Base-by-base conservation (phyloP, 768 basidiomycete species). In the Suillus brevipes region DNA sequence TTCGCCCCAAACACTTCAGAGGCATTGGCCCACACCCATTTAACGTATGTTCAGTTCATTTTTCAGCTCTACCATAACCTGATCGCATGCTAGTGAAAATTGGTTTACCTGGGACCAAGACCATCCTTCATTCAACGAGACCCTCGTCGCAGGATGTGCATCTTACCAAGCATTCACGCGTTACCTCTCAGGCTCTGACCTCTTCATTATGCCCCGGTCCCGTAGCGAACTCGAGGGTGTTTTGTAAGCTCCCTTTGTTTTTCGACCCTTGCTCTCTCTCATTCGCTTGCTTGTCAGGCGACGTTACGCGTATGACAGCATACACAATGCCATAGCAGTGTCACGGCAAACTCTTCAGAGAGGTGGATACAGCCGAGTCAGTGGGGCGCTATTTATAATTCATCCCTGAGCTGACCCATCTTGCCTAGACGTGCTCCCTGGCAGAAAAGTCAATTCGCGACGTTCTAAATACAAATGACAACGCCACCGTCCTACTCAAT, bases 91-190 rank as follows among this genome's bases (percentile, higher is more conserved):
- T 70, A 92, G 90, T 53, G 87, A 92, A 75, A 89, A 89, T 66
- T 85, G 82, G 76, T 83, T 83, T 67, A 80, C 78, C 50, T 92
- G 90, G 90, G 89, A 91, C 72, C 82, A 84, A 42, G 85, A 90
- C 69, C 85, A 88, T 67, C 87, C 87, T 16, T 84, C 85, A 14
- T 80, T 90, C 71, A 83, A 90, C 78, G 90, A 92, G 75, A 86
- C 85, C 3, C 83, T 92, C 64, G 85, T 92, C 49, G 89, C 91
- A 1, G 85, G 87, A 25, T 90, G 86, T 69, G 90, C 92, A n/a
- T 88, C 91, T 6, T 94, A 94, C 76, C 83, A 89, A 68, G 89
- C 91, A 3, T 86, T 94, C 70, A 85, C 85, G 69, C 88, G 91
- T 62, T 94, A 87, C 69, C 83, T 92, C 57, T 79, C 81, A 49